Evolutionary conservation across 352 stramenopile species (phyloP).

Genomic region (Globisporangium barbulae): DNA sequence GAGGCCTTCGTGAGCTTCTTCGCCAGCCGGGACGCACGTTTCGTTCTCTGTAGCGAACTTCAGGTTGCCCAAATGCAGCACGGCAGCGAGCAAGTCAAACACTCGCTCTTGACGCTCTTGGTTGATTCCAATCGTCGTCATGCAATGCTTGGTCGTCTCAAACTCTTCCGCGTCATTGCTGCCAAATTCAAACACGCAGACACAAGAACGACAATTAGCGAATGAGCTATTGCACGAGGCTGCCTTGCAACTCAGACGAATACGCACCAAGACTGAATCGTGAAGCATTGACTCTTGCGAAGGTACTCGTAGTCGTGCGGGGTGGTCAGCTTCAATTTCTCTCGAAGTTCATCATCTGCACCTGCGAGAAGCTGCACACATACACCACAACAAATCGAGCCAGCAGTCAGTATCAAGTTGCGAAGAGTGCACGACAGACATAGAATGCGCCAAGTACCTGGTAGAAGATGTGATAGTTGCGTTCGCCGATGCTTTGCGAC

Average conservation of each 20-base stretch:
- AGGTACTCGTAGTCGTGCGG: constrained; percentile 87
- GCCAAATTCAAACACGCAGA: constrained; percentile 2
- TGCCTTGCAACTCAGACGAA: constrained; percentile 1
- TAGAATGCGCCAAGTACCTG: constrained; percentile 51
- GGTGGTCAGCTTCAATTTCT: constrained; percentile 67
- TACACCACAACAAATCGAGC: constrained; percentile 10
- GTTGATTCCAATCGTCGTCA: constrained; percentile 87
- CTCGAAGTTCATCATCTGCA: constrained; percentile 61
- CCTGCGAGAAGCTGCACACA: constrained; percentile 63
- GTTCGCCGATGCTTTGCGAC: constrained; percentile 87
- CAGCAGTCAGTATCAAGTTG: neutral
- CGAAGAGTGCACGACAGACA: constrained; percentile 5
- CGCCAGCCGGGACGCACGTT: constrained; percentile 54
- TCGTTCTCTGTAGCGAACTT: constrained; percentile 85
- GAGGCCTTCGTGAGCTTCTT: constrained; percentile 42
- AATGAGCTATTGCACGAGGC: neutral
- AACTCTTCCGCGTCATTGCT: constrained; percentile 82
- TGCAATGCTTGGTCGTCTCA: constrained; percentile 74
- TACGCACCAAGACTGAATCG: constrained; percentile 57
- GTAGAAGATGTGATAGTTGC: constrained; percentile 98
- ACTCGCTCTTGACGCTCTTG: constrained; percentile 75
- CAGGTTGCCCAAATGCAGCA: constrained; percentile 88
- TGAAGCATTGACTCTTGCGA: constrained; percentile 84
- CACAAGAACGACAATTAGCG: neutral
- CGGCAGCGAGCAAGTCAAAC: constrained; percentile 83